phyloP scores from a whole-genome alignment of 2,329 filamentous ascomycete species.

The Escovopsis sp. region DNA sequence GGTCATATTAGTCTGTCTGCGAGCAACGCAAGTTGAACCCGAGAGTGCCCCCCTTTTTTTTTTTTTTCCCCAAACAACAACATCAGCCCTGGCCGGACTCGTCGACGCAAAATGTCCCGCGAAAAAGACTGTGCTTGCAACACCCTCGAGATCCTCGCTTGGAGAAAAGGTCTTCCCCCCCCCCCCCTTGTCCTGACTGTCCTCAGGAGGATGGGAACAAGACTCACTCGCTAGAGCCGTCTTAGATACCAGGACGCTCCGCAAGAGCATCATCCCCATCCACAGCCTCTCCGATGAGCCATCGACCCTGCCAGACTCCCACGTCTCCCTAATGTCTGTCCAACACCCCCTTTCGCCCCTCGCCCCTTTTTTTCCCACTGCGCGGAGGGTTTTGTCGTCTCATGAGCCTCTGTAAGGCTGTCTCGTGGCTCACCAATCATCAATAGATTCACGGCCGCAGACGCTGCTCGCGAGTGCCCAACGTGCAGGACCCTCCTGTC shows the following conservation, averaged over 20 bases:
- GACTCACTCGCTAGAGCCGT: not conserved
- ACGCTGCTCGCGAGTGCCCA: slow-evolving; percentile 14
- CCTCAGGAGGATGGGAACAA: not conserved
- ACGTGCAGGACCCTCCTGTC: slow-evolving; percentile 13
- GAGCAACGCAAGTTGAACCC: too few species aligned
- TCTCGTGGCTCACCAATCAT: too few species aligned
- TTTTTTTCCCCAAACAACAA: not conserved
- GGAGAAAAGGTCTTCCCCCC: not conserved
- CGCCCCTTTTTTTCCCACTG: too few species aligned
- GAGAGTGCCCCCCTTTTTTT: not conserved
- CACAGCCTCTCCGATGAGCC: not conserved
- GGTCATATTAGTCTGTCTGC: too few species aligned
- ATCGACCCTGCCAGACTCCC: not conserved
- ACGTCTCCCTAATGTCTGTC: slow-evolving; percentile 1
- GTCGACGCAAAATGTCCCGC: not conserved
- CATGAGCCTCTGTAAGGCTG: too few species aligned
- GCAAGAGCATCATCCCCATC: not conserved
- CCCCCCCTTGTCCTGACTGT: not conserved
- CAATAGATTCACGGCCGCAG: slow-evolving; percentile 17
- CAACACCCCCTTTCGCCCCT: not conserved
- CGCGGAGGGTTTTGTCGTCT: too few species aligned
- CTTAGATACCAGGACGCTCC: not conserved
- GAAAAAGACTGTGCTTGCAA: not conserved
- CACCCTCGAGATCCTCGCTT: not conserved
- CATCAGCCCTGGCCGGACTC: not conserved